Evolutionary conservation across 2,329 filamentous ascomycete species (phyloP).

Genomic region (Simplicillium sp.): DNA sequence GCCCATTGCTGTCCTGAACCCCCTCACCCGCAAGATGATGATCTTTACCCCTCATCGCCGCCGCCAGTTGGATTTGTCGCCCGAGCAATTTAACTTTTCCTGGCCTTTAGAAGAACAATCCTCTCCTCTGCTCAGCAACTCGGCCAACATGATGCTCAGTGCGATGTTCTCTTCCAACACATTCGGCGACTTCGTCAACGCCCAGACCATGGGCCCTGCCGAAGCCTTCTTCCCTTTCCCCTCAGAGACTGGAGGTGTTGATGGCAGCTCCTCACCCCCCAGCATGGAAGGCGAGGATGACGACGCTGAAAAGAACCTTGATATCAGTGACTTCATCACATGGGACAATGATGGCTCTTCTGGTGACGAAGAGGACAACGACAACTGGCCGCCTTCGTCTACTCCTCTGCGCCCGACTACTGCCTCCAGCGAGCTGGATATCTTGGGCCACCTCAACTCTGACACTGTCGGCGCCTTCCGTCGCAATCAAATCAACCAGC

Average conservation of each 20-base stretch:
- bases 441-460: constrained; percentile 50
- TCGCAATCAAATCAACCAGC: constrained; percentile 53
- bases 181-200: constrained; percentile 48
- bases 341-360: constrained; percentile 52
- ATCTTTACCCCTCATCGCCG: constrained; percentile 48
- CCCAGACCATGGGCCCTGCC: constrained; percentile 60
- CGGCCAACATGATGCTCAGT: constrained; percentile 70
- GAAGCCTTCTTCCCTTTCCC: constrained; percentile 68
- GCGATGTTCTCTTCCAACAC: constrained; percentile 53
- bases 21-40: constrained; percentile 50
- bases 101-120: constrained; percentile 31
- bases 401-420: constrained; percentile 43
- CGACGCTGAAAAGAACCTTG: constrained; percentile 53
- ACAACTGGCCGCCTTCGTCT: constrained; percentile 38
- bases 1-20: constrained; percentile 49
- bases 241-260: constrained; percentile 46
- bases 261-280: constrained; percentile 32
- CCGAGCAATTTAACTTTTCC: constrained; percentile 43
- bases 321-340: constrained; percentile 65
- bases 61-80: constrained; percentile 41
- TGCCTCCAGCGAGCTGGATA: constrained; percentile 34
- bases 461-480: constrained; percentile 73
- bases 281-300: constrained; percentile 44
- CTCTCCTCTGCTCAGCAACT: constrained; percentile 54
- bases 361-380: constrained; percentile 47